Percentiles rank a stretch among this genome's conserved stretches.
These are phyloP conservation scores for Cadophora gregata DNA, from an alignment of 2,329 filamentous ascomycete species.

Conservation along the genomic window DNA sequence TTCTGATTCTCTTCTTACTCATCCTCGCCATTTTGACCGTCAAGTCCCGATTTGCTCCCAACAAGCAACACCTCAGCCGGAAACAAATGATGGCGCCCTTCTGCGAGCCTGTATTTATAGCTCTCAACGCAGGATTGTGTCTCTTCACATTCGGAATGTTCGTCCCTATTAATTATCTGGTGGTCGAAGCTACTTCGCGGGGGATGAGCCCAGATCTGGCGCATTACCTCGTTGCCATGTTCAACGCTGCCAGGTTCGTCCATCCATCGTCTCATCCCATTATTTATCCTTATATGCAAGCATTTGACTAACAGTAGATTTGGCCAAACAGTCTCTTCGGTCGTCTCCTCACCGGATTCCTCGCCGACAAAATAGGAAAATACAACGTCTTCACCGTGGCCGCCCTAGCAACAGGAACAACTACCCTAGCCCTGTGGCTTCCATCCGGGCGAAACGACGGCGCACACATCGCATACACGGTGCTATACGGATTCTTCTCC, in stretches of 20 bases:
- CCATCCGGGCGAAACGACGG: slow-evolving; percentile 53
- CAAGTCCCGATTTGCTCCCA: slow-evolving; percentile 41
- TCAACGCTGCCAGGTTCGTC: slow-evolving; percentile 20
- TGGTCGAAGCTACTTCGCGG: slow-evolving; percentile 31
- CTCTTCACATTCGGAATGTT: slow-evolving; percentile 44
- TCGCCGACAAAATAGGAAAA: slow-evolving; percentile 58
- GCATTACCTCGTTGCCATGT: slow-evolving; percentile 57
- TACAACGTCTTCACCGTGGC: slow-evolving; percentile 50
- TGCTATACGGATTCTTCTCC: slow-evolving; percentile 67
- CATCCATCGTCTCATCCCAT: too few relatives aligned
- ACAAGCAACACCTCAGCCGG: slow-evolving; percentile 36
- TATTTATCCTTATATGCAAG: not conserved
- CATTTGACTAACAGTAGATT: not conserved
- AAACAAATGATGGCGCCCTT: slow-evolving; percentile 43
- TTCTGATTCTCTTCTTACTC: slow-evolving; percentile 51
- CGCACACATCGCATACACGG: slow-evolving; percentile 66
- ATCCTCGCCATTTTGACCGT: slow-evolving; percentile 44
- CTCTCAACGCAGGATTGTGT: slow-evolving; percentile 23
- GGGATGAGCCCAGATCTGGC: slow-evolving; percentile 54
- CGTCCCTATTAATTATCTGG: slow-evolving; percentile 71
- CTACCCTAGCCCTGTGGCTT: slow-evolving; percentile 67
- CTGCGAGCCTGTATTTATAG: slow-evolving; percentile 40
- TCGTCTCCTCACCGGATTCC: slow-evolving; percentile 53
- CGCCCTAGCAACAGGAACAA: slow-evolving; percentile 16
- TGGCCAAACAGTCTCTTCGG: slow-evolving; percentile 13